Conservation (phyloP, 2,329 filamentous ascomycete species). For the Coniochaeta sp. region DNA sequence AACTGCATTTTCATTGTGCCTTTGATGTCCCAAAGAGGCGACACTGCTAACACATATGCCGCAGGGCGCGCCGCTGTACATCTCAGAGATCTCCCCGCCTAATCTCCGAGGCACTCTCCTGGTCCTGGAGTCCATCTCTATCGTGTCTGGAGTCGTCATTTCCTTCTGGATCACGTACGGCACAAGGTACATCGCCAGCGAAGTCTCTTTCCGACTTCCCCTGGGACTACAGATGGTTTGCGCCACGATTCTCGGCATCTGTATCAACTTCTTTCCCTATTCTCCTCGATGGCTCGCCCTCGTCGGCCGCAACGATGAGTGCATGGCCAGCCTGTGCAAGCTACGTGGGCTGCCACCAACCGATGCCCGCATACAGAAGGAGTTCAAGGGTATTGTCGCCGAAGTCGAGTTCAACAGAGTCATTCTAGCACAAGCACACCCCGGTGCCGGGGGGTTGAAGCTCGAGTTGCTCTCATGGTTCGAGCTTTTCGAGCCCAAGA, state of each 20-base stretch:
- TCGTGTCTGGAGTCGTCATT: constrained; percentile 22
- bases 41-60: too few species aligned
- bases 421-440: constrained; percentile 26
- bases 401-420: constrained; percentile 39
- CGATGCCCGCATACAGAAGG: constrained; percentile 34
- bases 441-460: constrained; percentile 27
- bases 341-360: constrained; percentile 35
- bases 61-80: constrained; percentile 22
- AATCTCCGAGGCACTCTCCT: constrained; percentile 20
- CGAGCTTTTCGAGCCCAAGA: too few species aligned
- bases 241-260: constrained; percentile 22
- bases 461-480: too few species aligned
- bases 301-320: constrained; percentile 38
- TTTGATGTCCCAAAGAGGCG: too few species aligned
- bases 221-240: constrained; percentile 32
- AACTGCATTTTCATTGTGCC: too few species aligned
- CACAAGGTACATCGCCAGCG: constrained; percentile 16
- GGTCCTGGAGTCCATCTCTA: constrained; percentile 22
- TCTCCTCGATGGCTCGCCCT: constrained; percentile 46
- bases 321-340: constrained; percentile 35
- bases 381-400: constrained; percentile 41
- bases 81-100: constrained; percentile 20
- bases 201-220: constrained; percentile 28
- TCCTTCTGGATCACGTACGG: constrained; percentile 19
- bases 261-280: constrained; percentile 40